Percentiles rank a stretch among this genome's conserved stretches.
Evolutionary conservation across 2,329 filamentous ascomycete species (phyloP).

Genomic region (Apiospora kogelbergensis): DNA sequence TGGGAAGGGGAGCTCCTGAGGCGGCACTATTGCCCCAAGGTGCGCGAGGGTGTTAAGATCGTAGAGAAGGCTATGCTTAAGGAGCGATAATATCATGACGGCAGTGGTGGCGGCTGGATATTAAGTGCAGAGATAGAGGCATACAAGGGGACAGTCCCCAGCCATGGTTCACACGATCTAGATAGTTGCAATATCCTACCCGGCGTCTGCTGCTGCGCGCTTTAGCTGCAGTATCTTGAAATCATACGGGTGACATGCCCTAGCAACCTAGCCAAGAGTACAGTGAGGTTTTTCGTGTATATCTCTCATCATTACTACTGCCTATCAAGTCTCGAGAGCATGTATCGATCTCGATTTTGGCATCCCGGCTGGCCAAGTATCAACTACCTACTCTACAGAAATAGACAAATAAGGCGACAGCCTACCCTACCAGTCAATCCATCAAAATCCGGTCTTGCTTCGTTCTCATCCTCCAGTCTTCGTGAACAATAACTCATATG

Average conservation of each 20-base stretch:
- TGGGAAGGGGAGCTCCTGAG: conserved; percentile 92
- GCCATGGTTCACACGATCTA: neutral
- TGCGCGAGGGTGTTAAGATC: conserved; percentile 71
- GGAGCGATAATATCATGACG: conserved; percentile 13
- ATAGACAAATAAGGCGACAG: neutral
- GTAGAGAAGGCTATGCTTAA: conserved; percentile 65
- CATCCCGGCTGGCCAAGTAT: neutral
- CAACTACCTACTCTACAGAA: neutral
- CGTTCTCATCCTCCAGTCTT: neutral
- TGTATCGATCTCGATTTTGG: neutral
- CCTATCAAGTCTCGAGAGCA: neutral
- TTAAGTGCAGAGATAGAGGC: neutral
- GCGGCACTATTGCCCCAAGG: conserved; percentile 82
- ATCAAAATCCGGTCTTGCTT: neutral
- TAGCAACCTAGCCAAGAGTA: neutral
- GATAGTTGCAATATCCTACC: neutral
- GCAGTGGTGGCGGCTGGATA: neutral
- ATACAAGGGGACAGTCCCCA: neutral
- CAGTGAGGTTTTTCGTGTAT: neutral
- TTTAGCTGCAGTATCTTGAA: neutral
- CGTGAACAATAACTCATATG: neutral
- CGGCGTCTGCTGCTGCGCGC: neutral
- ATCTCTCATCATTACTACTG: neutral
- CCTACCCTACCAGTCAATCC: neutral
- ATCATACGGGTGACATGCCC: neutral